A percentile compares a stretch with the other conserved stretches of the same genome.
These are phyloP conservation scores for Lunularia cruciata DNA, from an alignment of 225 moss, liverwort and hornwort genomes.

Conservation along the genomic window DNA sequence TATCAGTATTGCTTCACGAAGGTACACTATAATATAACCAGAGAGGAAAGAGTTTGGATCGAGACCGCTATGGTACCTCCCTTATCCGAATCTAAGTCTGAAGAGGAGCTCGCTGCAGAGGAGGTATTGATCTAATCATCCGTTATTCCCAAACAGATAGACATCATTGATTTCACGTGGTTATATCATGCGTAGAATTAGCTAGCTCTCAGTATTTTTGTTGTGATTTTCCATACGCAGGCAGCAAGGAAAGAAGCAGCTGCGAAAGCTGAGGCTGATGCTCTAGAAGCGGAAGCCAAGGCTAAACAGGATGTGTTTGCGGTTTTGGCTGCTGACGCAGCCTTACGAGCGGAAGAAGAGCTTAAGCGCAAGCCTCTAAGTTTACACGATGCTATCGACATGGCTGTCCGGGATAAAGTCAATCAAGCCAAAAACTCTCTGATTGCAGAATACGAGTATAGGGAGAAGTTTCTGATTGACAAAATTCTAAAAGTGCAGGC, in stretches of 20 bases:
- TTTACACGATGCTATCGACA: constrained; percentile 37
- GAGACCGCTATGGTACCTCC: constrained; percentile 31
- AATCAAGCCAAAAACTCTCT: constrained; percentile 31
- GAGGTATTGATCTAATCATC: constrained; percentile 15
- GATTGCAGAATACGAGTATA: constrained; percentile 34
- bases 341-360: constrained; percentile 35
- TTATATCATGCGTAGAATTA: not conserved
- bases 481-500: constrained; percentile 26
- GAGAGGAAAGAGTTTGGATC: constrained; percentile 30
- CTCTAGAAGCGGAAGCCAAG: constrained; percentile 11
- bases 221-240: not conserved
- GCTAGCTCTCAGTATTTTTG: not conserved
- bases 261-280: constrained; percentile 42
- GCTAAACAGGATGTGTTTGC: constrained; percentile 32
- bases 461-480: constrained; percentile 33
- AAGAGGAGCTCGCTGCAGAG: constrained; percentile 33
- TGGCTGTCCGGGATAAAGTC: constrained; percentile 35
- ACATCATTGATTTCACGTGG: not conserved
- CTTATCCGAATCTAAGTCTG: constrained; percentile 31
- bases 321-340: constrained; percentile 18
- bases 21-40: constrained; percentile 44
- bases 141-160: too few relatives aligned
- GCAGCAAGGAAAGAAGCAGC: constrained; percentile 22
- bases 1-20: constrained; percentile 48
- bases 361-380: constrained; percentile 28